A percentile compares a stretch with the other conserved stretches of the same genome.
Conservation (phyloP, 2,329 filamentous ascomycete species). For the Trichophaea hybrida region DNA sequence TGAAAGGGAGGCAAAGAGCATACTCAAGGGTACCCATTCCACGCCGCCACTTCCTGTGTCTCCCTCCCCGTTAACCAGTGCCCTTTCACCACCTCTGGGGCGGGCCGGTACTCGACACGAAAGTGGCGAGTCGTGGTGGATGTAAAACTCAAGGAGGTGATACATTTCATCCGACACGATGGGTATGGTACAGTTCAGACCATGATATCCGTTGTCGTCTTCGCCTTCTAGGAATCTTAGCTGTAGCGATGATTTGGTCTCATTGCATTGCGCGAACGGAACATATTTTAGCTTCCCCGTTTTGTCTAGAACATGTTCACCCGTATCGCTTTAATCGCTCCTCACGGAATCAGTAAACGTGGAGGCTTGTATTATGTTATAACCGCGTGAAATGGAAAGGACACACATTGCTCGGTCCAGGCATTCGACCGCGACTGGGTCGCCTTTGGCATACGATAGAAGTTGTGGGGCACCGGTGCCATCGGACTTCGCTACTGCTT, state of each 20-base stretch:
- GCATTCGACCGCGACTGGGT: slow-evolving; percentile 8
- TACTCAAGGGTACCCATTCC: slow-evolving; percentile 26
- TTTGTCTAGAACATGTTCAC: slow-evolving; percentile 74
- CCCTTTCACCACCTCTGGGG: slow-evolving; percentile 39
- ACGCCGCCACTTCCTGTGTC: slow-evolving; percentile 41
- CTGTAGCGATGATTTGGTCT: slow-evolving; percentile 67
- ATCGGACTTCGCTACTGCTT: background rate
- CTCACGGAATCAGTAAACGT: background rate
- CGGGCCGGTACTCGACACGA: slow-evolving; percentile 77
- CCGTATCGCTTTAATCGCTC: slow-evolving; percentile 52
- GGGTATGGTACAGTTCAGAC: slow-evolving; percentile 71
- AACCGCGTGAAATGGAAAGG: background rate
- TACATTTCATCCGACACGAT: slow-evolving; percentile 67
- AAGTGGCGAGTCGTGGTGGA: slow-evolving; percentile 88
- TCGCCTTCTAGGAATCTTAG: slow-evolving; percentile 59
- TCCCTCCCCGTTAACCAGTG: slow-evolving; percentile 32
- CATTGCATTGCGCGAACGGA: slow-evolving; percentile 79
- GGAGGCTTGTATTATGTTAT: background rate
- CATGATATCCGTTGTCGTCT: slow-evolving; percentile 41
- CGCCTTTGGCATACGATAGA: background rate
- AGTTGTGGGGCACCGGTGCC: background rate
- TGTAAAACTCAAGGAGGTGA: slow-evolving; percentile 89
- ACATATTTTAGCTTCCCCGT: slow-evolving; percentile 74
- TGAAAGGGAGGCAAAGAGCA: background rate
- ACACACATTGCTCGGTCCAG: slow-evolving; percentile 21